Conservation (phyloP, 371 early-diverging fungal genomes). For the Apophysomyces elegans region DNA sequence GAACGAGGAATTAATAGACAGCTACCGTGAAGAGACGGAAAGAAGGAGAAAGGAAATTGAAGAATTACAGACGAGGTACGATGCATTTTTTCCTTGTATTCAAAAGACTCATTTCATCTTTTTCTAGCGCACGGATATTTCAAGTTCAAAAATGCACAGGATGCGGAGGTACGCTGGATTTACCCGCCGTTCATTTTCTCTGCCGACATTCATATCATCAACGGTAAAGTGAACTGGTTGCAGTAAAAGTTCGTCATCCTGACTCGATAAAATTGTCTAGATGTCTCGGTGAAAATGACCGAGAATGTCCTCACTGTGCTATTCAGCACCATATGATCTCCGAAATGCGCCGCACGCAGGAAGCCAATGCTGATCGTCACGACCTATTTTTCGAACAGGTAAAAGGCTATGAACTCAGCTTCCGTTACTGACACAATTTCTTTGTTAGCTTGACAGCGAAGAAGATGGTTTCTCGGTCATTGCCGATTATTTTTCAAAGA, state of each 20-base stretch:
- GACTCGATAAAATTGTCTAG: conserved; percentile 19
- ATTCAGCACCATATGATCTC: conserved; percentile 81
- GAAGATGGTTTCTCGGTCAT: conserved; percentile 87
- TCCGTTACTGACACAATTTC: neutral
- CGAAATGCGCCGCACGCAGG: conserved; percentile 79
- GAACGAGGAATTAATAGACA: conserved; percentile 67
- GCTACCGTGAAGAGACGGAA: conserved; percentile 82
- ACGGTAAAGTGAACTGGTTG: conserved; percentile 49
- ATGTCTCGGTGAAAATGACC: conserved; percentile 75
- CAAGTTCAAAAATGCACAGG: conserved; percentile 87
- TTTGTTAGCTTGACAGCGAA: conserved; percentile 66
- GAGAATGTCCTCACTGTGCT: conserved; percentile 89
- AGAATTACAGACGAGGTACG: conserved; percentile 72
- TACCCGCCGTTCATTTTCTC: conserved; percentile 91
- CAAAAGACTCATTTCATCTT: too few relatives aligned
- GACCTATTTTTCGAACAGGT: conserved; percentile 83
- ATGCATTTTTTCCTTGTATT: neutral
- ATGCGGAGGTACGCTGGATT: conserved; percentile 82
- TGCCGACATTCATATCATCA: conserved; percentile 95
- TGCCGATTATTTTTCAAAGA: conserved; percentile 89
- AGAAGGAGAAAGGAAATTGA: conserved; percentile 80
- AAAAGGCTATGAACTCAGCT: neutral
- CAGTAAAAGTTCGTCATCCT: neutral
- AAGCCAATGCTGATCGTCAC: conserved; percentile 74
- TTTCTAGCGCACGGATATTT: conserved; percentile 70